These are phyloP conservation scores for Aspergillus sergii DNA, from an alignment of 2,329 filamentous ascomycete species.

Conservation along the genomic window DNA sequence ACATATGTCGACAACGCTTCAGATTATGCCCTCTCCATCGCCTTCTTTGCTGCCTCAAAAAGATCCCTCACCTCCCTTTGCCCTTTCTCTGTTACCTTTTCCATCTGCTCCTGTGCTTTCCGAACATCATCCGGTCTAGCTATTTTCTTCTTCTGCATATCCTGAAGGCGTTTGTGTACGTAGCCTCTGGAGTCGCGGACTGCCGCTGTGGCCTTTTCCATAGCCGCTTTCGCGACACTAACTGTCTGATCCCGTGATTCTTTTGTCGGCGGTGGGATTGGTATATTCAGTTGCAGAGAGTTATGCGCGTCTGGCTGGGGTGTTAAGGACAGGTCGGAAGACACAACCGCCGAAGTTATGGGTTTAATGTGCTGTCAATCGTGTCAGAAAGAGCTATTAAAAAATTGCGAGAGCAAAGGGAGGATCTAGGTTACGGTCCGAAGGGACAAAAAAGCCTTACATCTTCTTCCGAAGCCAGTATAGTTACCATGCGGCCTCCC, in stretches of 20 bases:
- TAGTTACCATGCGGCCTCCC: conserved; percentile 60
- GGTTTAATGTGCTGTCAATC: conserved; percentile 47
- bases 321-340: conserved; percentile 46
- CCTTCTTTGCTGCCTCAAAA: conserved; percentile 46
- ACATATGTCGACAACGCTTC: background rate
- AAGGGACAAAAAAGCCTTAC: conserved; percentile 43
- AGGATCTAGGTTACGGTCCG: background rate
- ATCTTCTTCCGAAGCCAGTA: conserved; percentile 67
- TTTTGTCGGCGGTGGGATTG: conserved; percentile 50
- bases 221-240: conserved; percentile 43
- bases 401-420: background rate
- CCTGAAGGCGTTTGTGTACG: conserved; percentile 49
- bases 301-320: conserved; percentile 48
- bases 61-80: conserved; percentile 50
- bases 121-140: conserved; percentile 49
- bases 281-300: conserved; percentile 47
- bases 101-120: conserved; percentile 52
- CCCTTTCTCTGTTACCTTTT: conserved; percentile 49
- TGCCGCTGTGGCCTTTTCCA: conserved; percentile 44
- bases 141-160: conserved; percentile 46
- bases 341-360: conserved; percentile 45
- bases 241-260: conserved; percentile 48
- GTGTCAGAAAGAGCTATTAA: background rate
- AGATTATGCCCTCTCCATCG: conserved; percentile 36
- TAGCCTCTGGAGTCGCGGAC: conserved; percentile 47